Evolutionary conservation across 768 basidiomycete species (phyloP).

Genomic region (Mycena amicta): DNA sequence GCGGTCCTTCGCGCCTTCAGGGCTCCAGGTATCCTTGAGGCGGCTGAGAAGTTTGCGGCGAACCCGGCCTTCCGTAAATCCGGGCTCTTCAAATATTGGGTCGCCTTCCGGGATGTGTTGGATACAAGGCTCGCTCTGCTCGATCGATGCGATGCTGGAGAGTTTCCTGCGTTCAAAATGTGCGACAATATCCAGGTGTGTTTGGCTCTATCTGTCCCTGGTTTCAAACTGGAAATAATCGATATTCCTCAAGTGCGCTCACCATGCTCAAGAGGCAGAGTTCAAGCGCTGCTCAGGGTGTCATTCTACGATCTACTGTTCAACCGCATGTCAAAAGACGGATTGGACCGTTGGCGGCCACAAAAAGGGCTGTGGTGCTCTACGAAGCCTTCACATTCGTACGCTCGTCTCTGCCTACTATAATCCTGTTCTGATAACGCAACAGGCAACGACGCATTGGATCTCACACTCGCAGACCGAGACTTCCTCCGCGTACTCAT

Average conservation of each 20-base stretch:
- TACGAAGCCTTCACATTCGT: background rate
- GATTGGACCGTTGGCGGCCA: background rate
- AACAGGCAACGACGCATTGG: background rate
- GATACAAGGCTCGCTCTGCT: background rate
- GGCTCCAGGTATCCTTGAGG: background rate
- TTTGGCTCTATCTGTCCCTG: background rate
- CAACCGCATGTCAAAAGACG: background rate
- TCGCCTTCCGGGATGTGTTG: background rate
- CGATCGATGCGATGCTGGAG: background rate
- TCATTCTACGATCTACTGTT: background rate
- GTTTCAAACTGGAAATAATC: background rate
- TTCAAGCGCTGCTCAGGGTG: background rate
- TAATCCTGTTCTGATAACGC: no score
- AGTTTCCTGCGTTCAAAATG: background rate
- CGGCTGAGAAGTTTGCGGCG: background rate
- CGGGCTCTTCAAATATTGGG: background rate
- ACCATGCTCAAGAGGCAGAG: background rate
- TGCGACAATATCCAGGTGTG: background rate
- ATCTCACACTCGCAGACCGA: background rate
- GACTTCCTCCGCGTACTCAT: background rate
- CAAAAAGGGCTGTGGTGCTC: background rate
- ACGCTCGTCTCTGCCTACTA: no score
- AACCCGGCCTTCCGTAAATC: background rate
- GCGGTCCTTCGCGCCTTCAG: background rate
- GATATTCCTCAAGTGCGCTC: background rate